Conservation (phyloP, 2,329 filamentous ascomycete species). For the Talaromyces atroroseus region DNA sequence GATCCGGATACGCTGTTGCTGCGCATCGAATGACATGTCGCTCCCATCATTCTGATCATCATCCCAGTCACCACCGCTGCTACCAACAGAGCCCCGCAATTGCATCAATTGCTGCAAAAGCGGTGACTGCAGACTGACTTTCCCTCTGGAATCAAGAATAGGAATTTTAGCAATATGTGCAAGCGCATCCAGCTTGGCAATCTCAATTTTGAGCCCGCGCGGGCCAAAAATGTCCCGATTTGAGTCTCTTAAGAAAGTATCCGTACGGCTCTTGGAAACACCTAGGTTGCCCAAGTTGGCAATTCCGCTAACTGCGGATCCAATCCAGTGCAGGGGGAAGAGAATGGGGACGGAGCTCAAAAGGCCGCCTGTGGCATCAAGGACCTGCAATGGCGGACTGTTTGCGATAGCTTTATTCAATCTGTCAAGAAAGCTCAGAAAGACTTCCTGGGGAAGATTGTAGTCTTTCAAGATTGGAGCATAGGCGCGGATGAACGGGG, state of each 20-base stretch:
- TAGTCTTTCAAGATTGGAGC: conserved; percentile 3
- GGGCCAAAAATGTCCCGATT: conserved; percentile 24
- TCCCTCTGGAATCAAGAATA: conserved; percentile 21
- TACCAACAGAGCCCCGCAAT: background rate
- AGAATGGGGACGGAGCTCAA: conserved; percentile 21
- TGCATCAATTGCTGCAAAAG: conserved; percentile 12
- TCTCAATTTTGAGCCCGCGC: conserved; percentile 21
- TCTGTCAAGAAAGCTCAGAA: conserved; percentile 23
- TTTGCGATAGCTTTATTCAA: conserved; percentile 22
- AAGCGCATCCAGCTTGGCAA: conserved; percentile 24
- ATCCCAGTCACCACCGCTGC: background rate
- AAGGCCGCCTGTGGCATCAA: conserved; percentile 23
- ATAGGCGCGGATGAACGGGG: conserved; percentile 7
- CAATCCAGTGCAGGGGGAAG: conserved; percentile 22
- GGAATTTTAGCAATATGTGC: conserved; percentile 23
- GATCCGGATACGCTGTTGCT: conserved; percentile 16
- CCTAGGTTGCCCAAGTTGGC: conserved; percentile 20
- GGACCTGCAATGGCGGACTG: conserved; percentile 24
- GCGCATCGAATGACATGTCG: conserved; percentile 1
- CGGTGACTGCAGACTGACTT: conserved; percentile 18
- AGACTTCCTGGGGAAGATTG: conserved; percentile 8
- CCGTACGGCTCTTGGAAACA: conserved; percentile 21
- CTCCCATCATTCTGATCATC: background rate
- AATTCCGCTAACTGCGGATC: conserved; percentile 19
- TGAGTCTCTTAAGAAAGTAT: conserved; percentile 19